A percentile compares a stretch with the other conserved stretches of the same genome.
Evolutionary conservation across 2,329 filamentous ascomycete species (phyloP).

Genomic region (Penicillium vulpinum): DNA sequence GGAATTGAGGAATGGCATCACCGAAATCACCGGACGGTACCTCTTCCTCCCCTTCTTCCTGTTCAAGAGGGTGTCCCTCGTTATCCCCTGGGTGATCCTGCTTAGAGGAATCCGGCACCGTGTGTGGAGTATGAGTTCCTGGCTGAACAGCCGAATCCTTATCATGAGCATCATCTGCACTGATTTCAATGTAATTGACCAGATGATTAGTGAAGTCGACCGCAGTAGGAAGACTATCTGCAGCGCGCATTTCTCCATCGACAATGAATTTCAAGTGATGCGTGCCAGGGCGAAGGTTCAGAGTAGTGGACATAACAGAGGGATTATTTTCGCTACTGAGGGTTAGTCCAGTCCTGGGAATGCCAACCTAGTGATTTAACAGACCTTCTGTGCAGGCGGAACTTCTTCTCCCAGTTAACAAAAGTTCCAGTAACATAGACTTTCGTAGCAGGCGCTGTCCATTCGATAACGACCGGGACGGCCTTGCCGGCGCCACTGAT

Average conservation of each 20-base stretch:
- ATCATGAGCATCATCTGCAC: conserved; percentile 64
- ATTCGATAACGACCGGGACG: conserved; percentile 82
- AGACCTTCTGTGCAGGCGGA: conserved; percentile 79
- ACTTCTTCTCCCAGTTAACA: conserved; percentile 96
- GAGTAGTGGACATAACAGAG: conserved; percentile 70
- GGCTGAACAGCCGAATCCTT: conserved; percentile 39
- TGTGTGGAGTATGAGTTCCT: conserved; percentile 48
- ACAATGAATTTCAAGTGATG: conserved; percentile 97
- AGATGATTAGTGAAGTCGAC: conserved; percentile 98
- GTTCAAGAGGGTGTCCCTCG: conserved; percentile 23
- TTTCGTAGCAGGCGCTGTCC: conserved; percentile 79
- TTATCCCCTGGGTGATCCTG: conserved; percentile 41
- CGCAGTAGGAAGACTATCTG: conserved; percentile 82
- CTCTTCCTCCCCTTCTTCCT: conserved; percentile 56
- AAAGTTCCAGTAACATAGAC: conserved; percentile 97
- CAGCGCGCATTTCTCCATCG: conserved; percentile 89
- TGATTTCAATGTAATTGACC: conserved; percentile 97
- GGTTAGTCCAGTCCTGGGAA: conserved; percentile 10
- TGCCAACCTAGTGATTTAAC: conserved; percentile 7
- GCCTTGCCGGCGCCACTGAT: conserved; percentile 73
- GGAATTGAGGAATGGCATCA: conserved; percentile 75
- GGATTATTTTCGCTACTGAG: conserved; percentile 43
- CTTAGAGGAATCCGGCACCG: conserved; percentile 39
- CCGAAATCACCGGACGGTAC: conserved; percentile 64
- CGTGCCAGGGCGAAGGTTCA: conserved; percentile 86